phyloP scores from a whole-genome alignment of 306 rosid genomes.

The Trifolium subterraneum region DNA sequence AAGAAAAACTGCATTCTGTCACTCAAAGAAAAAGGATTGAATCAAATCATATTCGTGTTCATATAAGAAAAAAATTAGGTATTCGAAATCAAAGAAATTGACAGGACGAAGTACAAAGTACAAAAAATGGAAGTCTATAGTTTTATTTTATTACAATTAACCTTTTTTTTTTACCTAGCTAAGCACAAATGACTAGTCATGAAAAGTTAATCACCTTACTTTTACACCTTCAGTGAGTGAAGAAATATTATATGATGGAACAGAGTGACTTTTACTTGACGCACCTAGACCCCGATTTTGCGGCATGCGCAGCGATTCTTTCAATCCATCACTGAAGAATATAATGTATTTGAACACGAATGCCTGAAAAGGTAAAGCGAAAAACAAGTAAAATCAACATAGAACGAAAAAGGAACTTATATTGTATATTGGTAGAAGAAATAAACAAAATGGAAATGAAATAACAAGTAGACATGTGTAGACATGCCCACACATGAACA shows the following conservation, averaged over 20 bases:
- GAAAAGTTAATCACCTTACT: slow-evolving; percentile 73
- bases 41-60: slow-evolving; percentile 23
- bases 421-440: slow-evolving; percentile 14
- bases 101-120: slow-evolving; percentile 3
- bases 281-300: slow-evolving; percentile 56
- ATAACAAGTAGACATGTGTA: background rate
- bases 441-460: slow-evolving; percentile 28
- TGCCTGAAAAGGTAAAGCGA: slow-evolving; percentile 68
- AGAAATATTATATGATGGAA: slow-evolving; percentile 66
- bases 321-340: slow-evolving; percentile 69
- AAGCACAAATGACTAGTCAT: slow-evolving; percentile 39
- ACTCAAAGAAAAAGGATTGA: background rate
- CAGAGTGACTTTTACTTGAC: slow-evolving; percentile 55
- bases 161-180: slow-evolving; percentile 32
- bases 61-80: background rate
- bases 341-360: slow-evolving; percentile 87
- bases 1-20: slow-evolving; percentile 4
- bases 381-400: slow-evolving; percentile 40
- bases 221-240: slow-evolving; percentile 75
- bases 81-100: slow-evolving; percentile 1
- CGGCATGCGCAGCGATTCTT: slow-evolving; percentile 52
- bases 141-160: slow-evolving; percentile 27
- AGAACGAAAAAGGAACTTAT: slow-evolving; percentile 24
- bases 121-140: background rate
- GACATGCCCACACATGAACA: slow-evolving; percentile 29